Percentiles rank a stretch among this genome's conserved stretches.
These are phyloP conservation scores for Aspergillus sp. DNA, from an alignment of 2,329 filamentous ascomycete genomes.

Conservation along the genomic window DNA sequence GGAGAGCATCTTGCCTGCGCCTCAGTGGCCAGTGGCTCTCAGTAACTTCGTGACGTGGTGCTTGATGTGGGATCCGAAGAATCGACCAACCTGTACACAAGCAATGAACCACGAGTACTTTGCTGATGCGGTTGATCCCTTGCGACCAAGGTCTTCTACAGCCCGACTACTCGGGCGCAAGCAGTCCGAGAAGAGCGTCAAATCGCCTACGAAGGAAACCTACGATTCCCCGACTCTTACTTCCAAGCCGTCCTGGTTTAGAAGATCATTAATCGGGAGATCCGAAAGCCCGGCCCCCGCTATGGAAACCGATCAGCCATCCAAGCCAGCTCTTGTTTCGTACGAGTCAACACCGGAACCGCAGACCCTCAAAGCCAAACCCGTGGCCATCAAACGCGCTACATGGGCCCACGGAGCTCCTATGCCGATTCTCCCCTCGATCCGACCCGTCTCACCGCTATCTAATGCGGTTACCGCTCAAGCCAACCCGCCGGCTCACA, in stretches of 20 bases:
- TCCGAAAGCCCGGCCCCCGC: slow-evolving; percentile 71
- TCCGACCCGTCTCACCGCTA: slow-evolving; percentile 93
- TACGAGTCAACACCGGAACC: slow-evolving; percentile 47
- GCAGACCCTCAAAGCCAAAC: slow-evolving; percentile 57
- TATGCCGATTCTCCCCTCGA: slow-evolving; percentile 94
- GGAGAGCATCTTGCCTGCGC: slow-evolving; percentile 87
- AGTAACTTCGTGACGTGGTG: slow-evolving; percentile 98
- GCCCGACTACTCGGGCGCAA: slow-evolving; percentile 86
- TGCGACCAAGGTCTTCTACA: slow-evolving; percentile 87
- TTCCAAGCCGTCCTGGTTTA: slow-evolving; percentile 94
- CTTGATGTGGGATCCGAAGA: slow-evolving; percentile 97
- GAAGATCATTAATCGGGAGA: slow-evolving; percentile 86
- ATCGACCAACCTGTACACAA: slow-evolving; percentile 86
- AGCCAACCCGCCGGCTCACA: slow-evolving; percentile 67
- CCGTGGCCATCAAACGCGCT: slow-evolving; percentile 75
- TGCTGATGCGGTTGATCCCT: slow-evolving; percentile 84
- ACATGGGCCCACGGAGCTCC: slow-evolving; percentile 91
- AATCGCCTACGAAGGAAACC: slow-evolving; percentile 66
- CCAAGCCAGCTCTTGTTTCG: slow-evolving; percentile 50
- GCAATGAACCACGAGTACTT: slow-evolving; percentile 97
- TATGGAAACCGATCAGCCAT: slow-evolving; percentile 42
- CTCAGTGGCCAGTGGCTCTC: slow-evolving; percentile 88
- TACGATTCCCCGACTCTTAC: slow-evolving; percentile 63
- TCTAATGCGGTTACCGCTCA: slow-evolving; percentile 91
- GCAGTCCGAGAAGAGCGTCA: slow-evolving; percentile 77